These are phyloP conservation scores for Cucurbita maxima DNA, from an alignment of 306 rosid species.

Conservation along the genomic window DNA sequence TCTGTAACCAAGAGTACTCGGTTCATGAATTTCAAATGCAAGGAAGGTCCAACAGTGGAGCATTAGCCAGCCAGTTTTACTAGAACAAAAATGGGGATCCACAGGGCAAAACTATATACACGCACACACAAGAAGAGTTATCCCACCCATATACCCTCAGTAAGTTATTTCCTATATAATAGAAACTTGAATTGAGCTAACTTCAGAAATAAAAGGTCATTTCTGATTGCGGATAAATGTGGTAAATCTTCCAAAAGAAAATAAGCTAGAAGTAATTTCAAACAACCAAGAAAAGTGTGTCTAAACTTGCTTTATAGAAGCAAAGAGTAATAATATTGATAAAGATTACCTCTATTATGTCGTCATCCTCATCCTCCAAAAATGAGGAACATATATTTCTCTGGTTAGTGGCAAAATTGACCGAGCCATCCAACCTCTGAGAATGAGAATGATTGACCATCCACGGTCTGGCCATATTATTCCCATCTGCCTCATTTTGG, in stretches of 20 bases:
- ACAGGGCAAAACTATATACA: background rate
- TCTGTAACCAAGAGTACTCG: constrained; percentile 28
- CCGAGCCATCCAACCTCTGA: constrained; percentile 20
- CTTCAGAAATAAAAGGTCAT: background rate
- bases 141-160: background rate
- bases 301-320: background rate
- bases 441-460: constrained; percentile 21
- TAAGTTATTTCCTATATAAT: background rate
- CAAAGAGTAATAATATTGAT: background rate
- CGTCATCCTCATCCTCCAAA: constrained; percentile 33
- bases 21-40: background rate
- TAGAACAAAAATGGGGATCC: background rate
- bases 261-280: background rate
- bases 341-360: constrained; percentile 54
- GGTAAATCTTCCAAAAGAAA: background rate
- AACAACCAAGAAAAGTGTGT: background rate
- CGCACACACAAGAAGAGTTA: background rate
- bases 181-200: background rate
- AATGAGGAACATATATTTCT: constrained; percentile 16
- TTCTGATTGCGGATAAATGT: background rate
- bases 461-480: constrained; percentile 28
- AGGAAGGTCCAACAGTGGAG: background rate
- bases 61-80: background rate
- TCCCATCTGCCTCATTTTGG: constrained; percentile 13
- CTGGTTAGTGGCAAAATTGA: constrained; percentile 20